These are phyloP conservation scores for Herpetospermum pedunculosum DNA, from an alignment of 306 rosid species.

Conservation along the genomic window DNA sequence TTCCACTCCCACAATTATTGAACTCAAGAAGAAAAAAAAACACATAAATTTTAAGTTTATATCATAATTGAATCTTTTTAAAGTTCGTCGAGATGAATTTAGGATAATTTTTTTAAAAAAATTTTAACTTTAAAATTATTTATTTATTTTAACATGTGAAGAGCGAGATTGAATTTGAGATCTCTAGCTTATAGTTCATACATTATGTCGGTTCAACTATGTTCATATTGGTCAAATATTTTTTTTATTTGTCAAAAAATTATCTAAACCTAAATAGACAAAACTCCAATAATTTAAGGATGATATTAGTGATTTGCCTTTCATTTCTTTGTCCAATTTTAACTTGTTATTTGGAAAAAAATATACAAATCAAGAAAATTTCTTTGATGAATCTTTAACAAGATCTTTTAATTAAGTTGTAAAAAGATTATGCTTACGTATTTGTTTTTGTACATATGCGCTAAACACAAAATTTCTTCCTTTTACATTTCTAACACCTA, in stretches of 20 bases:
- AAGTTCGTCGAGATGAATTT: too few species aligned
- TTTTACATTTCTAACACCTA: neutral
- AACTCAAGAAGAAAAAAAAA: too few species aligned
- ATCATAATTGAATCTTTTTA: too few species aligned
- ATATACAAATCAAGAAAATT: neutral
- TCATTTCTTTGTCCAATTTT: neutral
- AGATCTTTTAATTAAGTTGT: neutral
- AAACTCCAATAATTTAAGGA: neutral
- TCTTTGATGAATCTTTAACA: neutral
- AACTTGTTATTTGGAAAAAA: neutral
- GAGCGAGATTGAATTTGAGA: too few species aligned
- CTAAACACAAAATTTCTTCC: neutral
- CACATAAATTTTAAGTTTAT: too few species aligned
- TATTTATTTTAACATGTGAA: too few species aligned
- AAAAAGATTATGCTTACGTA: neutral
- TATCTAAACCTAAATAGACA: neutral
- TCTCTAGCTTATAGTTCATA: too few species aligned
- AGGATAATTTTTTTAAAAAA: too few species aligned
- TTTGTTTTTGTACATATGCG: neutral
- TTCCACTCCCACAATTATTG: too few species aligned
- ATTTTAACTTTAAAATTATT: too few species aligned
- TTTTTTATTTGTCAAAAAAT: neutral
- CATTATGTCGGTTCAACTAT: too few species aligned
- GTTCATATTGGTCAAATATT: too few species aligned
- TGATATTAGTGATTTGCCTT: neutral